Evolutionary conservation across 768 basidiomycete genomes (phyloP).

Genomic region (Macrolepiota albuminosa): DNA sequence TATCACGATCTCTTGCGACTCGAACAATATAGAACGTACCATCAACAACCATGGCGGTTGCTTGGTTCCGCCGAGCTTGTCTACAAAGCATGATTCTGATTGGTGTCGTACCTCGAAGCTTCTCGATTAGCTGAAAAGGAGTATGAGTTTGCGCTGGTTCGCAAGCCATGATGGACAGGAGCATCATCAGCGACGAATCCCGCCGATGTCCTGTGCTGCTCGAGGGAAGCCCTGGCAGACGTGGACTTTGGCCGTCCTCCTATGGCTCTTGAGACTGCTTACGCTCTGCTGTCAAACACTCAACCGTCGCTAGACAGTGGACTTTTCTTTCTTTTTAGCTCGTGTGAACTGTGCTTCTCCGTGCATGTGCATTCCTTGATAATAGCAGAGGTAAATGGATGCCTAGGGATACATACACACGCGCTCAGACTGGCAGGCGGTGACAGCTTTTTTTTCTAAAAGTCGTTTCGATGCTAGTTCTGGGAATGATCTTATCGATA

Average conservation of each 20-base stretch:
- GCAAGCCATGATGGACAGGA: neutral
- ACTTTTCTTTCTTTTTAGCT: neutral
- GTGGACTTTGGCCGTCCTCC: neutral
- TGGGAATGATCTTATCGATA: neutral
- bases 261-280: neutral
- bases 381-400: neutral
- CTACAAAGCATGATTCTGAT: neutral
- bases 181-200: neutral
- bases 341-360: neutral
- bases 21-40: neutral
- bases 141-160: neutral
- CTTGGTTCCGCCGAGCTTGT: neutral
- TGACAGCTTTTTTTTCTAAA: neutral
- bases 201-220: neutral
- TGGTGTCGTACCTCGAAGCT: neutral
- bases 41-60: neutral
- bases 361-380: neutral
- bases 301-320: neutral
- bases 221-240: neutral
- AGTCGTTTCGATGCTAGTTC: neutral
- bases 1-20: neutral
- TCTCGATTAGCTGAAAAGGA: neutral
- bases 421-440: neutral
- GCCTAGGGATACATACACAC: neutral
- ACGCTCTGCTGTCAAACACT: neutral